Conservation (phyloP, 2,329 filamentous ascomycete genomes). For the Calonectria leucothoes region DNA sequence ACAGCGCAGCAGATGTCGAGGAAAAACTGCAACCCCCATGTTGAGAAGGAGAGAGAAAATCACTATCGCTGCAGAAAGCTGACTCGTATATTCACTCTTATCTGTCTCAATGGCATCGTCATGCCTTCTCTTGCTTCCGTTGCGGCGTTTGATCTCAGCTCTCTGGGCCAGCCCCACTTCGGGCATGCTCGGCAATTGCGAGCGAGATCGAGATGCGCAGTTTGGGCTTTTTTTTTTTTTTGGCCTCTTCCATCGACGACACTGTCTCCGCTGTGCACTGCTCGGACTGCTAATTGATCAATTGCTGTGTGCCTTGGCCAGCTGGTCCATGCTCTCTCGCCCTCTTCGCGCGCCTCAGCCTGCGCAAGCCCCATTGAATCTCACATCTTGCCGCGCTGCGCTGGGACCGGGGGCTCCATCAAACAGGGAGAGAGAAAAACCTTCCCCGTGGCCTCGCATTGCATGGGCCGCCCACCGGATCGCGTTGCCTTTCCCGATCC, state of each 20-base stretch:
- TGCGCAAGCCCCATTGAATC: slow-evolving; percentile 1
- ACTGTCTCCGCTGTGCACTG: background rate
- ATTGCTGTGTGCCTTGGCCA: background rate
- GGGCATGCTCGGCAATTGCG: background rate
- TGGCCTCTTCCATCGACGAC: background rate
- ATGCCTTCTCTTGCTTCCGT: background rate
- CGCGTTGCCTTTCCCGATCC: slow-evolving; percentile 12
- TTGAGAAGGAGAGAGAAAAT: background rate
- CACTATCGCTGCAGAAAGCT: background rate
- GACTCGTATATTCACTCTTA: background rate
- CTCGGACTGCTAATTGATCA: background rate
- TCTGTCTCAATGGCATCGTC: background rate
- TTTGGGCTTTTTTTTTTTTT: background rate
- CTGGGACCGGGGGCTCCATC: background rate
- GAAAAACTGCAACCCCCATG: background rate
- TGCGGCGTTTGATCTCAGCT: background rate
- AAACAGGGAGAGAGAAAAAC: background rate
- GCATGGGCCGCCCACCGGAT: slow-evolving; percentile 3
- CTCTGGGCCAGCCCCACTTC: background rate
- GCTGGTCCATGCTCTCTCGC: background rate
- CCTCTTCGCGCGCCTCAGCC: too few species aligned
- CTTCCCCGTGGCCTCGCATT: background rate
- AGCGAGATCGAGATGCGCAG: background rate
- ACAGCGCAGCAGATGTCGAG: background rate
- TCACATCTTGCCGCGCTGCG: background rate